Evolutionary conservation across 306 rosid genomes (phyloP).

Genomic region (Inga leiocalycina): DNA sequence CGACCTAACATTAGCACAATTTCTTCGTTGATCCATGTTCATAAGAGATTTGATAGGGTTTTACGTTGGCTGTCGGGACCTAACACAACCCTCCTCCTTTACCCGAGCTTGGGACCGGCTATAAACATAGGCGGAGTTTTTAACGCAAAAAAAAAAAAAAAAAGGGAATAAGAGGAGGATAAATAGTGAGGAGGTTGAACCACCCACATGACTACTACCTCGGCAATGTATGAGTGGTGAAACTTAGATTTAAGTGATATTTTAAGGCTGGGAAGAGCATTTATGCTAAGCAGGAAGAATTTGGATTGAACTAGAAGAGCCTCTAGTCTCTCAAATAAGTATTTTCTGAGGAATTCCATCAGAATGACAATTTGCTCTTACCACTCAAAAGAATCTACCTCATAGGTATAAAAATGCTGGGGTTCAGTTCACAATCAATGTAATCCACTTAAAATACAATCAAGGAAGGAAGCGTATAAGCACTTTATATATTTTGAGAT

Average conservation of each 20-base stretch:
- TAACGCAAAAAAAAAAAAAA: too few relatives aligned
- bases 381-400: background rate
- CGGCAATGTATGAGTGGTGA: background rate
- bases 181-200: background rate
- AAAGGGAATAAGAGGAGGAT: background rate
- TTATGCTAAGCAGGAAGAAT: background rate
- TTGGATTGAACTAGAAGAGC: background rate
- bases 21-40: too few relatives aligned
- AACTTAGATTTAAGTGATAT: background rate
- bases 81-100: too few relatives aligned
- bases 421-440: background rate
- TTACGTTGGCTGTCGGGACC: too few relatives aligned
- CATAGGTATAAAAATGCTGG: background rate
- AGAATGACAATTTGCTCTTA: background rate
- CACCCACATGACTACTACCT: background rate
- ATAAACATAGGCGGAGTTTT: too few relatives aligned
- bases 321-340: background rate
- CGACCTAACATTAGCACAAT: too few relatives aligned
- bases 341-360: background rate
- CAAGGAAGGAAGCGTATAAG: background rate
- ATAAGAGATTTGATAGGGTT: too few relatives aligned
- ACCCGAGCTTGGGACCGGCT: too few relatives aligned
- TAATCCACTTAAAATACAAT: background rate
- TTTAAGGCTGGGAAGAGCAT: background rate
- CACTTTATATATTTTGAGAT: background rate